These are phyloP conservation scores for Beauveria brongniartii DNA, from an alignment of 2,329 filamentous ascomycete genomes.

Conservation along the genomic window DNA sequence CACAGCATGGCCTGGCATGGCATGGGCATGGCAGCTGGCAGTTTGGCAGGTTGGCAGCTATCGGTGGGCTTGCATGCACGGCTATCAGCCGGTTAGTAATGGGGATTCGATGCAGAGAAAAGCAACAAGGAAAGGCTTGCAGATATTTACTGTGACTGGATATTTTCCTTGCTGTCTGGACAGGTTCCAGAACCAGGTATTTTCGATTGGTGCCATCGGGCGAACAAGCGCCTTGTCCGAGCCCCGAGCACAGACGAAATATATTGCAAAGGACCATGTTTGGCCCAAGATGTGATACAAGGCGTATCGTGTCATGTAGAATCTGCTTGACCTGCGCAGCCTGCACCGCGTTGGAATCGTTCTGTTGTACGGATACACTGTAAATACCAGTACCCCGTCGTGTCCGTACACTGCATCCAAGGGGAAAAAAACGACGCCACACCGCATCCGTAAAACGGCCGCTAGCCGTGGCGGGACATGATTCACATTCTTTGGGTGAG, in stretches of 20 bases:
- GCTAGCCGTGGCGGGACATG: background rate
- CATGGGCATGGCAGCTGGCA: background rate
- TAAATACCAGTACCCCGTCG: too few relatives aligned
- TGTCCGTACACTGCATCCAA: background rate
- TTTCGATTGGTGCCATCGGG: background rate
- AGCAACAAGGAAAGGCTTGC: background rate
- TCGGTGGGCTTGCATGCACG: background rate
- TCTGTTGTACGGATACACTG: background rate
- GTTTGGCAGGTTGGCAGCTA: background rate
- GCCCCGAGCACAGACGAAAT: conserved; percentile 2
- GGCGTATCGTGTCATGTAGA: background rate
- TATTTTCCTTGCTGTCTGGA: background rate
- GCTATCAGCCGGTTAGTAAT: background rate
- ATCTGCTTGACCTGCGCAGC: background rate
- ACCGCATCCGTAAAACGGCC: background rate
- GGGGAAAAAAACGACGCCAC: background rate
- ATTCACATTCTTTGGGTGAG: background rate
- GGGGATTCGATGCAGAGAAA: background rate
- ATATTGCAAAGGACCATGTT: background rate
- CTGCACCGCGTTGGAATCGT: background rate
- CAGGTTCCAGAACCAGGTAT: background rate
- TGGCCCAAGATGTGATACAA: conserved; percentile 2
- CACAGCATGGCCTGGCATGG: background rate
- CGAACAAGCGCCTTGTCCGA: background rate
- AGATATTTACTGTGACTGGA: background rate